These are phyloP conservation scores for Plasmodium inui DNA, from an alignment of 169 alveolate species.

Conservation along the genomic window DNA sequence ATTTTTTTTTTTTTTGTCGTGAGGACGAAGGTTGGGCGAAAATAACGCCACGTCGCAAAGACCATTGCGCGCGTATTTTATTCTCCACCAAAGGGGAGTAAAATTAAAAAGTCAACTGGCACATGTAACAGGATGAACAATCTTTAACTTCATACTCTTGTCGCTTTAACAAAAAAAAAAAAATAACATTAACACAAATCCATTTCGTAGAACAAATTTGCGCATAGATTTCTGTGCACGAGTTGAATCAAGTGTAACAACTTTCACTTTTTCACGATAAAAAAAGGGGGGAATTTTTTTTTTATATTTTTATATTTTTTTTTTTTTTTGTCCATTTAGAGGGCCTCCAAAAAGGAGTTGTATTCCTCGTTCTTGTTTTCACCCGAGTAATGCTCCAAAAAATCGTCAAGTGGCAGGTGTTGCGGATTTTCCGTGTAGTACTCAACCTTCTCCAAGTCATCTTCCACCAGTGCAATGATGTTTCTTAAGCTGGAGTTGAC, in stretches of 20 bases:
- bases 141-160: background rate
- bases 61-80: background rate
- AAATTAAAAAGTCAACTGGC: background rate
- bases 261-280: conserved; percentile 1
- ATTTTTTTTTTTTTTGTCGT: too few species aligned
- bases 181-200: background rate
- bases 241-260: background rate
- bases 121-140: background rate
- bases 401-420: conserved; percentile 45
- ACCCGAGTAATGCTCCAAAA: conserved; percentile 25
- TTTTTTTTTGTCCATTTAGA: background rate
- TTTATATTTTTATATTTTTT: background rate
- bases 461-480: conserved; percentile 56
- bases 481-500: conserved; percentile 57
- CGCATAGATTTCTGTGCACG: background rate
- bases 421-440: conserved; percentile 68
- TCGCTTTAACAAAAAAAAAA: background rate
- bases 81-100: background rate
- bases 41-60: background rate
- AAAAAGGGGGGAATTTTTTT: background rate
- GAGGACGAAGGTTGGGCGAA: background rate
- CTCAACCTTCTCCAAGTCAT: conserved; percentile 32
- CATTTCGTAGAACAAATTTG: background rate
- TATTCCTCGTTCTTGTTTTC: conserved; percentile 16
- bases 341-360: conserved; percentile 30